A percentile compares a stretch with the other conserved stretches of the same genome.
These are phyloP conservation scores for Blastobotrys proliferans DNA, from an alignment of 1,139 yeast genomes.

Conservation along the genomic window DNA sequence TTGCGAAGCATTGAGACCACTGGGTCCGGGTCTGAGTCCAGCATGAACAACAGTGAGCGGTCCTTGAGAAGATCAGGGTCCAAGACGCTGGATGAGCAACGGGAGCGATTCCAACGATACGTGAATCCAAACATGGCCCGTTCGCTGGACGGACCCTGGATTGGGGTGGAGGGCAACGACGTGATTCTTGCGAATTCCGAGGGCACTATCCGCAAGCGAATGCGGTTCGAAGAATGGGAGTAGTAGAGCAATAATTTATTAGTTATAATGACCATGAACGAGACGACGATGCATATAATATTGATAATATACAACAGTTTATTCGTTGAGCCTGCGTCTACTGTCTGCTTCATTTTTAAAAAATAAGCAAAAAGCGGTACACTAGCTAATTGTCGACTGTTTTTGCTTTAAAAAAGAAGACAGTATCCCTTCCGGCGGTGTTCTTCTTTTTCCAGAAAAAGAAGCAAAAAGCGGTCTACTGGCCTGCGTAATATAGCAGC, in stretches of 20 bases:
- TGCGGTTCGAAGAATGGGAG: constrained; percentile 50
- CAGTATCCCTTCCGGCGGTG: no score
- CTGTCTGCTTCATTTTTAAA: no score
- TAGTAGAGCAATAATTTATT: constrained; percentile 15
- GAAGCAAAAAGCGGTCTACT: no score
- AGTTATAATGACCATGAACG: no score
- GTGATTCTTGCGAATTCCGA: constrained; percentile 57
- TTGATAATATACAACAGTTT: no score
- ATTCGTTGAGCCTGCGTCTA: no score
- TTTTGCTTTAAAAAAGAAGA: no score
- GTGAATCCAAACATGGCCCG: constrained; percentile 70
- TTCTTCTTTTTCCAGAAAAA: no score
- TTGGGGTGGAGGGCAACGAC: constrained; percentile 62
- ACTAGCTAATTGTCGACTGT: no score
- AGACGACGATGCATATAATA: no score
- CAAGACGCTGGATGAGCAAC: constrained; percentile 59
- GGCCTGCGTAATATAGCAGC: constrained; percentile 2
- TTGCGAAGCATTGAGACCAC: constrained; percentile 52
- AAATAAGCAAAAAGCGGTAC: no score
- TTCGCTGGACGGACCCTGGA: constrained; percentile 77
- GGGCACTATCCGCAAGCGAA: constrained; percentile 50
- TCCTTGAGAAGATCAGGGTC: constrained; percentile 27
- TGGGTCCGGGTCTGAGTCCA: constrained; percentile 16
- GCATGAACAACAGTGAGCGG: background rate
- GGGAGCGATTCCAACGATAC: constrained; percentile 65